Conservation (phyloP, 345 rosid genomes). For the Linum usitatissimum region DNA sequence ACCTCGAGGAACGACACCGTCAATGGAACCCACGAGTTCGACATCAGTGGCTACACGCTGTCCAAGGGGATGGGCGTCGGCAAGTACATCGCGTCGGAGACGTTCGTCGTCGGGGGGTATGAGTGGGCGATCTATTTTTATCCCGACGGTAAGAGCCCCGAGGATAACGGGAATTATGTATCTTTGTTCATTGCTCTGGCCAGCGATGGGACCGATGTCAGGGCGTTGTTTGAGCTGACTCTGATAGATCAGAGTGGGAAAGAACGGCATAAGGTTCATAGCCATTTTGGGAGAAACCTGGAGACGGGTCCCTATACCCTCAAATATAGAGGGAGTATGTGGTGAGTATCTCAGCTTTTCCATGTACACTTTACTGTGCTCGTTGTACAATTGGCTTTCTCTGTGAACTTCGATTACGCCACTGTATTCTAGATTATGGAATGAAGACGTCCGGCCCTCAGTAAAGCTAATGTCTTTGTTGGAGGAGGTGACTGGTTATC, state of each 20-base stretch:
- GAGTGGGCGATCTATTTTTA: constrained; percentile 69
- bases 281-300: constrained; percentile 64
- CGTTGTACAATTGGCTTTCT: not conserved
- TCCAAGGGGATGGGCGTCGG: constrained; percentile 62
- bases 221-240: constrained; percentile 62
- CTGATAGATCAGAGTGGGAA: constrained; percentile 70
- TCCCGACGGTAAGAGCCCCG: constrained; percentile 71
- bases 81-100: constrained; percentile 50
- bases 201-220: constrained; percentile 58
- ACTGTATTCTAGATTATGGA: not conserved
- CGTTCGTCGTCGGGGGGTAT: constrained; percentile 55
- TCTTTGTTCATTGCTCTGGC: constrained; percentile 63
- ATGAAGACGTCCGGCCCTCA: not conserved
- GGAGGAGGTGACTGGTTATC: not conserved
- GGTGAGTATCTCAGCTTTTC: constrained; percentile 30
- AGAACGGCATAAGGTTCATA: constrained; percentile 59
- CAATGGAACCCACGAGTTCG: constrained; percentile 63
- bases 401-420: not conserved
- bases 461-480: not conserved
- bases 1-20: constrained; percentile 52
- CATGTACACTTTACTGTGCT: not conserved
- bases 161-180: constrained; percentile 50
- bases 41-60: constrained; percentile 48
- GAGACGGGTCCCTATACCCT: constrained; percentile 65
- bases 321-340: constrained; percentile 73